Conservation (phyloP, 345 rosid species). For the Orychophragmus violaceus region DNA sequence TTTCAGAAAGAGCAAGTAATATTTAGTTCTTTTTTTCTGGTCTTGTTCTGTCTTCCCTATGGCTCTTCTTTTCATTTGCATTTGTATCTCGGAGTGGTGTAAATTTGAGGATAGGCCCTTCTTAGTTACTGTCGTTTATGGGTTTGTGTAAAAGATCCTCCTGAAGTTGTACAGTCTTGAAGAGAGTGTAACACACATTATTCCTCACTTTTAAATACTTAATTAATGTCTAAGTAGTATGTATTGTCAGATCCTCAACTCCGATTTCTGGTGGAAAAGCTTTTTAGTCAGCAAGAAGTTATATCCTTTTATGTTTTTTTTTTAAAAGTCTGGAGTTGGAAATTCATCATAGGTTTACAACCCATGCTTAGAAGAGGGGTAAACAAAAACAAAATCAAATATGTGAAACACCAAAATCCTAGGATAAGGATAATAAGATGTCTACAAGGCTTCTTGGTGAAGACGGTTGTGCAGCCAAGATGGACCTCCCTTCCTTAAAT, state of each 20-base stretch:
- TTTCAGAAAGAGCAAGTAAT: neutral
- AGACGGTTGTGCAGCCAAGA: too few species aligned
- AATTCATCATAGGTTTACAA: too few species aligned
- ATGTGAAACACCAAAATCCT: too few species aligned
- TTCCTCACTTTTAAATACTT: neutral
- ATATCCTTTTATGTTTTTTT: neutral
- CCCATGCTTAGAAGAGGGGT: too few species aligned
- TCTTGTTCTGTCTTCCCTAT: neutral
- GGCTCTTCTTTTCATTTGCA: conserved; percentile 17
- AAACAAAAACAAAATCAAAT: too few species aligned
- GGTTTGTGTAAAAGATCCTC: conserved; percentile 25
- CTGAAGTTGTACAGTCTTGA: conserved; percentile 26
- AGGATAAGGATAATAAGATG: too few species aligned
- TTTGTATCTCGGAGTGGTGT: conserved; percentile 24
- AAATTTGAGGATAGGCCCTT: conserved; percentile 26
- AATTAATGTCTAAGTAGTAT: neutral
- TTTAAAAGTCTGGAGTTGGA: too few species aligned
- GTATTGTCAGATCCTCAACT: neutral
- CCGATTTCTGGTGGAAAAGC: neutral
- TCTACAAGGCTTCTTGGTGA: too few species aligned
- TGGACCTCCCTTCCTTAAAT: too few species aligned
- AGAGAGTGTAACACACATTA: conserved; percentile 23
- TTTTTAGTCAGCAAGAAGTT: neutral
- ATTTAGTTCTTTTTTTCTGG: neutral
- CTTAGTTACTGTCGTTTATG: conserved; percentile 10